Conservation (phyloP, 176 grass and related monocot species). For the Oryza punctata region DNA sequence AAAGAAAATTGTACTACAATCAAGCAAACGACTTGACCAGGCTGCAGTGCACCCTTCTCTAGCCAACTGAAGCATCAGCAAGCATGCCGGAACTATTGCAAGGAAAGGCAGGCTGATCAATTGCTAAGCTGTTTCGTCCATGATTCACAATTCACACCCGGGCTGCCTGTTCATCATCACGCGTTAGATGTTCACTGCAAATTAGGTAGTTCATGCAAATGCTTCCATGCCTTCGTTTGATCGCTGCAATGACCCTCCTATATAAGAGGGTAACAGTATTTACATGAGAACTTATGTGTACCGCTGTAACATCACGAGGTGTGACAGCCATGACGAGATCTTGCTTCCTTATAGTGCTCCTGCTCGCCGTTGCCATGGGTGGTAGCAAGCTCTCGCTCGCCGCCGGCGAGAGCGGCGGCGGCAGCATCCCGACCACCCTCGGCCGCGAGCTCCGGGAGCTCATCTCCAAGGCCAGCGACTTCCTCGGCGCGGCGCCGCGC, state of each 20-base stretch:
- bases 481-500: slow-evolving; percentile 40
- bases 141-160: slow-evolving; percentile 33
- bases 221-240: slow-evolving; percentile 14
- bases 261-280: slow-evolving; percentile 46
- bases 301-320: slow-evolving; percentile 2
- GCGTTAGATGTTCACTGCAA: slow-evolving; percentile 45
- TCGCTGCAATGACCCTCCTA: slow-evolving; percentile 27
- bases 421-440: slow-evolving; percentile 26
- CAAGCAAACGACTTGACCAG: slow-evolving; percentile 24
- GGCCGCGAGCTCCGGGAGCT: slow-evolving; percentile 40
- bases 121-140: not conserved
- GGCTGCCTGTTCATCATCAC: slow-evolving; percentile 30
- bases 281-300: slow-evolving; percentile 28
- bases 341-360: slow-evolving; percentile 48
- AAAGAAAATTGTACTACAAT: not conserved
- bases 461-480: slow-evolving; percentile 45
- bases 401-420: slow-evolving; percentile 15
- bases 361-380: slow-evolving; percentile 47
- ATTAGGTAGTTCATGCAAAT: slow-evolving; percentile 68
- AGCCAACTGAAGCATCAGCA: not conserved
- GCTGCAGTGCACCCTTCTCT: slow-evolving; percentile 2
- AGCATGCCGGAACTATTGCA: not conserved
- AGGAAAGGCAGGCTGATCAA: not conserved
- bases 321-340: slow-evolving; percentile 49
- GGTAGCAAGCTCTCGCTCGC: slow-evolving; percentile 43